phyloP scores from a whole-genome alignment of 257 asterid species.

The Ophiorrhiza pumila region DNA sequence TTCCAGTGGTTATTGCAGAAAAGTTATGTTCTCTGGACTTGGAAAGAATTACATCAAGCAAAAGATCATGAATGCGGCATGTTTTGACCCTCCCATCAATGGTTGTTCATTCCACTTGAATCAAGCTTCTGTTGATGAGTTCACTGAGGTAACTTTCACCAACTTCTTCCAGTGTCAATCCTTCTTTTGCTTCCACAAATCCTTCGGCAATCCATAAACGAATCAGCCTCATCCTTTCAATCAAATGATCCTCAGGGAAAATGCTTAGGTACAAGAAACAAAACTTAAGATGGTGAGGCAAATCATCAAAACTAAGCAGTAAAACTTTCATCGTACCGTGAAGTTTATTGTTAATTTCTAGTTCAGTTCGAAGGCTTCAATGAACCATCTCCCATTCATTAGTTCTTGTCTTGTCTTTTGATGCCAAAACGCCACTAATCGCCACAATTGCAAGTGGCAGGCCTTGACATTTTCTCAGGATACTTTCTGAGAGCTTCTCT shows the following conservation, averaged over 20 bases:
- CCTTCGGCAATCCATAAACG: constrained; percentile 11
- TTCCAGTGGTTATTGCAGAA: background rate
- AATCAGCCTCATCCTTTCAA: background rate
- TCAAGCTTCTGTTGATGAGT: constrained; percentile 11
- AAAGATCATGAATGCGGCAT: constrained; percentile 12
- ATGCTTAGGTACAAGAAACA: constrained; percentile 36
- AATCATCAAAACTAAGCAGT: constrained; percentile 27
- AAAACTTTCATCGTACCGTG: constrained; percentile 24
- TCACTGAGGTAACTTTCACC: background rate
- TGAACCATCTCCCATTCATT: constrained; percentile 29
- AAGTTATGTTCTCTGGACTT: constrained; percentile 11
- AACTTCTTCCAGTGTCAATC: constrained; percentile 8
- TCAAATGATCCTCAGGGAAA: constrained; percentile 4
- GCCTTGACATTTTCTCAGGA: constrained; percentile 24
- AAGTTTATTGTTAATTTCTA: constrained; percentile 20
- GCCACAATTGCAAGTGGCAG: constrained; percentile 36
- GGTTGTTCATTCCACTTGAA: background rate
- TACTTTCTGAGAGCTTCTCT: background rate
- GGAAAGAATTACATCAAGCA: constrained; percentile 6
- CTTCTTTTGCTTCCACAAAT: background rate
- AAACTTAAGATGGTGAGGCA: constrained; percentile 35
- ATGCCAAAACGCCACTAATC: constrained; percentile 26
- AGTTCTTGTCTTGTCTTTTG: constrained; percentile 11
- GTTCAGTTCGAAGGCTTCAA: constrained; percentile 18
- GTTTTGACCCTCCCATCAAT: background rate